phyloP scores from a whole-genome alignment of 2,329 filamentous ascomycete genomes.

The Escovopsis sp. region DNA sequence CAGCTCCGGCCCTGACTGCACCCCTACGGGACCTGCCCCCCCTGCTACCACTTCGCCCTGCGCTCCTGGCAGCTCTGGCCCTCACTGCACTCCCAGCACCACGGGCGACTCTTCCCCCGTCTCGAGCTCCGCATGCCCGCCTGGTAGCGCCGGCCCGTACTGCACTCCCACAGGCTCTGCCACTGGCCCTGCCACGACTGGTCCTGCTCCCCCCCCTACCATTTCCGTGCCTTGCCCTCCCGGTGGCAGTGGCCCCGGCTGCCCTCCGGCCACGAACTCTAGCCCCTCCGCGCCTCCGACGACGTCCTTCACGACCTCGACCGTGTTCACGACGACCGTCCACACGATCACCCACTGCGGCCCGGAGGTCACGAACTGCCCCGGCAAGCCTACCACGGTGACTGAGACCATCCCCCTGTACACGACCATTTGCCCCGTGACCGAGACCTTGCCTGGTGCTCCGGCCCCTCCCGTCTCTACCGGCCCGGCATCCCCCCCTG shows the following conservation, averaged over 20 bases:
- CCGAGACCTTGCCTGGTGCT: not conserved
- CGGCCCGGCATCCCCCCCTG: constrained; percentile 18
- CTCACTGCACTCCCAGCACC: constrained; percentile 3
- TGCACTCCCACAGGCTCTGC: constrained; percentile 1
- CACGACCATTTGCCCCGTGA: constrained; percentile 26
- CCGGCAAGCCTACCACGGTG: constrained; percentile 9
- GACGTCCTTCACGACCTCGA: constrained; percentile 20
- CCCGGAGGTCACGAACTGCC: constrained; percentile 18
- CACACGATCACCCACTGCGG: constrained; percentile 38
- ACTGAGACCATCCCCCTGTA: constrained; percentile 20
- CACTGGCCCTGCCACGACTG: constrained; percentile 2
- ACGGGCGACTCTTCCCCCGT: constrained; percentile 4
- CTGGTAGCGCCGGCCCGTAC: constrained; percentile 1
- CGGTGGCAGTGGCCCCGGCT: not conserved
- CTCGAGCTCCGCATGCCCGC: not conserved
- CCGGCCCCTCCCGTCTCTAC: not conserved
- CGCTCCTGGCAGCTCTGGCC: constrained; percentile 7
- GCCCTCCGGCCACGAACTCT: not conserved
- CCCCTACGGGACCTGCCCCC: constrained; percentile 5
- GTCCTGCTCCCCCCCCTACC: constrained; percentile 6
- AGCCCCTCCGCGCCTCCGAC: constrained; percentile 8
- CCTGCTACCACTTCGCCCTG: constrained; percentile 5
- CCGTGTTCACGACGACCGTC: constrained; percentile 21
- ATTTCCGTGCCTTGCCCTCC: constrained; percentile 7
- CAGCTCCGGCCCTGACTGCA: constrained; percentile 4